Base-by-base conservation (phyloP, 257 asterid species). In the Eustoma russellianum region DNA sequence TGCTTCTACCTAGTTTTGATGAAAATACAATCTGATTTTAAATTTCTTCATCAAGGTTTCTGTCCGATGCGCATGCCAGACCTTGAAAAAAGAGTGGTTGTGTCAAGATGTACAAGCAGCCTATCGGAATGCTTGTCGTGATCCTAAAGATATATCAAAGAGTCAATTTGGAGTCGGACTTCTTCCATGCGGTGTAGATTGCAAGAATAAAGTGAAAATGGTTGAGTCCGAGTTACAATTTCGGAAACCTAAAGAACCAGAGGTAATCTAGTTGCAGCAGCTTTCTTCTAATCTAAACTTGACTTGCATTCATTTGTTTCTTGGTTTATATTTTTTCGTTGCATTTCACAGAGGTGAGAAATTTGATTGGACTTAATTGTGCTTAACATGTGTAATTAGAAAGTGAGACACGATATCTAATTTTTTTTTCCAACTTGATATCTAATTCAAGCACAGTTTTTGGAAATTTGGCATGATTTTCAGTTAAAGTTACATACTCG, bases 41-140 rank as follows among this genome's bases (percentile, higher is more conserved):
- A 2, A 50, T 24, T 57, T 67, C 46, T 72, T 66, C 57, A 54
- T 52, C 60, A 52, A 89, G 97, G 95, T 83, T 24, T 74, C 65
- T 13, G 83, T 80, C 61, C 96, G 96, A 5, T 86, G 98, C 35
- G 64, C 71, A 69, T 90, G 98, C 70, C 98, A 80, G 71, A 79
- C 76, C 54, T 49, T 90, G 56, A 90, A 90, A 66, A 83, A 74
- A 61, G 96, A 90, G 64, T 83, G 94, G 96, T 8, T 69, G 13
- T 90, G 98, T 66, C 75, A 73, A 56, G 89, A 83, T 16, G 96
- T 86, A 35, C 98, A 90, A 72, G 73, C 71, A 48, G 79, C 93
- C 50, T 74, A 90, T 59, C 61, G 56, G 14, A 68, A 48, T 49
- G 46, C 63, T 13, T 82, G 85, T 56, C 52, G 64, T 66, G 89